Evolutionary conservation across 2,329 filamentous ascomycete genomes (phyloP), one percentile per base, ranked within the genome.

Genomic region (Aureobasidium uvarum): DNA sequence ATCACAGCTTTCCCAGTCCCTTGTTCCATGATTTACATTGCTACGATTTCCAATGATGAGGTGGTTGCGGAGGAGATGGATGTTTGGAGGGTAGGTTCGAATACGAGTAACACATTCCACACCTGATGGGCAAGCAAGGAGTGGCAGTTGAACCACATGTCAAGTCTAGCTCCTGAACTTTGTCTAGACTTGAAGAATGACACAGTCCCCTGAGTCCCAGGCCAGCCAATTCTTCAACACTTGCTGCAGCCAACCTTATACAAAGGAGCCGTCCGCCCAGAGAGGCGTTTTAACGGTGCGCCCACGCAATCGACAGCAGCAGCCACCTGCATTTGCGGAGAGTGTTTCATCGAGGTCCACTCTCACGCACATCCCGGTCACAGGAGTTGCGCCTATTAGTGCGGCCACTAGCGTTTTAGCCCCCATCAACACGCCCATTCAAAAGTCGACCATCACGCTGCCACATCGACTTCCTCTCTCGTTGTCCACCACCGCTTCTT

Each of bases 381-480:
- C 60, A 63, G 43, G 48, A 63, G 48, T 63, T 36, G 36, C 36
- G 46, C 36, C 36, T 41, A 11, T 31, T 60, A 62, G 59, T 54
- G 60, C 60, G 36, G 60, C 56, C 46, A 63, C 60, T 63, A 63
- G 38, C 60, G 60, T 63, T 52, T 63, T 63, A 63, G 36, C 60
- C 60, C 46, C 48, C 60, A 25, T 52, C 38, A 36, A 52, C 58
- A 51, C 33, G 23, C 48, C 38, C 38, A 41, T 54, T 63, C 46
- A 63, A 63, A 63, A 62, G 59, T 62, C 66, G 64, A 60, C 65
- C 51, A 67, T 48, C 59, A 63, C 64, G 60, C 48, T 43, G 45
- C 45, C 46, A 62, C 59, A 62, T 62, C 46, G 23, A 39, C 58
- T 67, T 39, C 54, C 64, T 58, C 38, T 48, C 50, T 62, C 33